Conservation (phyloP, 2,329 filamentous ascomycete species). For the Fusarium foetens region DNA sequence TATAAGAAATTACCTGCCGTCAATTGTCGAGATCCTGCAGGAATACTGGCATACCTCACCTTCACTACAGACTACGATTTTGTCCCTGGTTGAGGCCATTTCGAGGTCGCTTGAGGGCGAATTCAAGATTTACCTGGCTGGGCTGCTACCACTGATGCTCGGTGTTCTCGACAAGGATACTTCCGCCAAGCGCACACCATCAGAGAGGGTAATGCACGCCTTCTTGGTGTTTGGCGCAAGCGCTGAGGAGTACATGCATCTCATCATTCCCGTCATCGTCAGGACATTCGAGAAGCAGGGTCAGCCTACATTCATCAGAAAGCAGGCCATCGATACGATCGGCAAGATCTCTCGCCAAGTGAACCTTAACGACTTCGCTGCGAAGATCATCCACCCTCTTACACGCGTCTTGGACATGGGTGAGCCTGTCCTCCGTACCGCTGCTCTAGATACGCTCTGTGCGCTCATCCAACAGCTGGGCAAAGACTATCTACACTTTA, state of each 20-base stretch:
- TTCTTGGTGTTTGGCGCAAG: constrained; percentile 96
- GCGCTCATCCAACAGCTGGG: constrained; percentile 96
- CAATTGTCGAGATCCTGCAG: constrained; percentile 86
- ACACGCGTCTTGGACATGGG: constrained; percentile 80
- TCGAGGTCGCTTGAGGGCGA: constrained; percentile 94
- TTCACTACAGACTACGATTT: constrained; percentile 87
- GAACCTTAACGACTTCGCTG: constrained; percentile 96
- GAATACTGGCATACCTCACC: constrained; percentile 89
- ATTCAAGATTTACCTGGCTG: constrained; percentile 95
- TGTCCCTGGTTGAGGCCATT: constrained; percentile 93
- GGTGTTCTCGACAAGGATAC: constrained; percentile 89
- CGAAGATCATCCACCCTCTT: constrained; percentile 94
- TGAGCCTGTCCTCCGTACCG: constrained; percentile 78
- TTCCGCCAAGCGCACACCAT: constrained; percentile 79
- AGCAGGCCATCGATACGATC: constrained; percentile 92
- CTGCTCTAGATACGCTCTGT: constrained; percentile 92
- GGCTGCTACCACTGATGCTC: constrained; percentile 91
- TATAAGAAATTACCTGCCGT: constrained; percentile 88
- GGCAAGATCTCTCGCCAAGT: constrained; percentile 95
- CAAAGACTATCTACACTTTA: constrained; percentile 94
- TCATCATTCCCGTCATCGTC: constrained; percentile 96
- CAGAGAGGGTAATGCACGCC: constrained; percentile 90
- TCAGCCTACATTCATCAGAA: constrained; percentile 81
- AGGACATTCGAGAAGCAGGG: constrained; percentile 90
- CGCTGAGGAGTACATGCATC: constrained; percentile 98